phyloP scores from a whole-genome alignment of 345 rosid species.

The Corchorus capsularis region DNA sequence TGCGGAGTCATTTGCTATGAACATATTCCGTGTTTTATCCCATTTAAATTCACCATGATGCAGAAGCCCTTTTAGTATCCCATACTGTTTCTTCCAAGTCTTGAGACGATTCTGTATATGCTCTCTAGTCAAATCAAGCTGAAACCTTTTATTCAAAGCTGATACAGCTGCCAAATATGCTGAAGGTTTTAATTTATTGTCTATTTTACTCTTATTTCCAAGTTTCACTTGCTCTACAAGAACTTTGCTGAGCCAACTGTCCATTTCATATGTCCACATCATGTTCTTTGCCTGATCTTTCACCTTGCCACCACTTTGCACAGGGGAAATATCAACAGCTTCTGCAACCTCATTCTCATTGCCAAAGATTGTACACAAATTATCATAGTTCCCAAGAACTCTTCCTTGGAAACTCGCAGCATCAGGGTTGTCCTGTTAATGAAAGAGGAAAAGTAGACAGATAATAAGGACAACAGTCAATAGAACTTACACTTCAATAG shows the following conservation, averaged over 20 bases:
- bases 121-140: conserved; percentile 15
- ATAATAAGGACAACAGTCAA: background rate
- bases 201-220: conserved; percentile 13
- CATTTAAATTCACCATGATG: conserved; percentile 20
- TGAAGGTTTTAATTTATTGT: conserved; percentile 15
- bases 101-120: conserved; percentile 22
- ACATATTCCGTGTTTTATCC: conserved; percentile 10
- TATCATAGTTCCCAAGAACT: conserved; percentile 18
- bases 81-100: conserved; percentile 28
- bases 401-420: background rate
- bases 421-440: conserved; percentile 14
- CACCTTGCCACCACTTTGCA: background rate
- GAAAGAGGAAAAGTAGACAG: background rate
- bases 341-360: conserved; percentile 8
- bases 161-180: conserved; percentile 23
- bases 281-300: conserved; percentile 21
- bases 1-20: conserved; percentile 16
- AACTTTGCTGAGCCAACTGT: conserved; percentile 16
- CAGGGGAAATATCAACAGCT: background rate
- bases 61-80: conserved; percentile 15
- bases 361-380: conserved; percentile 12
- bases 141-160: conserved; percentile 21
- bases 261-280: conserved; percentile 22
- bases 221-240: conserved; percentile 19
- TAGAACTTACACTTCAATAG: background rate